Percentiles rank a stretch among this genome's conserved stretches.
phyloP scores from a whole-genome alignment of 352 stramenopile genomes.

The Salisapilia sapeloensis region DNA sequence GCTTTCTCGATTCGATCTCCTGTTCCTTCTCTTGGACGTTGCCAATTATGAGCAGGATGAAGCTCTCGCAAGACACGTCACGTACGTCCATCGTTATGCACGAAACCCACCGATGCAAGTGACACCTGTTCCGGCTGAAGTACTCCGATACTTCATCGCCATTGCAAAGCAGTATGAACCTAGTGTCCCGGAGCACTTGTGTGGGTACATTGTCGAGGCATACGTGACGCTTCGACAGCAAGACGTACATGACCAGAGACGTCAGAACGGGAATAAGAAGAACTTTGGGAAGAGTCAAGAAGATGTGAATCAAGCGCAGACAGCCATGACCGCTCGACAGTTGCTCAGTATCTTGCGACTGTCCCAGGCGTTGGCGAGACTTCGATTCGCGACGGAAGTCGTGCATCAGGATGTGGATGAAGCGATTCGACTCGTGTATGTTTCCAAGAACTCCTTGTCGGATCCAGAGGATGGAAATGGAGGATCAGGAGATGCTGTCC shows the following conservation, averaged over 20 bases:
- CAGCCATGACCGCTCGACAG: conserved; percentile 96
- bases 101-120: conserved; percentile 86
- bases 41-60: conserved; percentile 88
- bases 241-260: conserved; percentile 68
- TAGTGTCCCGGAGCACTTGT: conserved; percentile 84
- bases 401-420: conserved; percentile 97
- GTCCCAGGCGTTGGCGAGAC: conserved; percentile 89
- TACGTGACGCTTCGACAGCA: conserved; percentile 95
- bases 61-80: conserved; percentile 84
- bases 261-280: conserved; percentile 48
- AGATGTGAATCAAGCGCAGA: conserved; percentile 83
- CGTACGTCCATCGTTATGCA: conserved; percentile 82
- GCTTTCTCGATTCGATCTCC: conserved; percentile 97
- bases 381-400: conserved; percentile 92
- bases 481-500: conserved; percentile 6
- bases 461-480: conserved; percentile 70
- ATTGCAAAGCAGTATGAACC: conserved; percentile 80
- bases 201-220: conserved; percentile 96
- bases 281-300: conserved; percentile 11
- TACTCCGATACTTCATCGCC: conserved; percentile 82
- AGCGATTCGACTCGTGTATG: conserved; percentile 91
- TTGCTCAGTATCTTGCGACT: conserved; percentile 97
- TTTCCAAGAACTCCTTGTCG: conserved; percentile 91
- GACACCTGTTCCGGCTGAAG: conserved; percentile 80
- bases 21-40: conserved; percentile 97